Percentiles rank a stretch among this genome's conserved stretches.
These are phyloP conservation scores for Curvularia sp. DNA, from an alignment of 2,329 filamentous ascomycete species.

Conservation along the genomic window DNA sequence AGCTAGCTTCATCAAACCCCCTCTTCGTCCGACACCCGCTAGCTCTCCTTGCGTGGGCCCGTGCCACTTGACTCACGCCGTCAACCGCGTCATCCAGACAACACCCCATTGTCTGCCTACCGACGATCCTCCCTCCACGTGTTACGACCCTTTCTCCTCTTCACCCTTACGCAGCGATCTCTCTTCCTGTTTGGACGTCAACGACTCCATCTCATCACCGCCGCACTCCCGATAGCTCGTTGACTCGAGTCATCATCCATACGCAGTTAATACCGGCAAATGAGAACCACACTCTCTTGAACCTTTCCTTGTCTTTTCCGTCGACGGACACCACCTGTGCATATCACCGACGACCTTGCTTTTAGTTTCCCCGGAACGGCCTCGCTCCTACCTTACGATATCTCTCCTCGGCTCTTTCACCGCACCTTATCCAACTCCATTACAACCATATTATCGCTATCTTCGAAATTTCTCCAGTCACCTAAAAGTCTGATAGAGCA, in stretches of 20 bases:
- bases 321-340: constrained; percentile 49
- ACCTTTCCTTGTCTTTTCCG: constrained; percentile 52
- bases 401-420: constrained; percentile 25
- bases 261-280: constrained; percentile 52
- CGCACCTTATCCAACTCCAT: constrained; percentile 32
- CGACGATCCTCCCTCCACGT: constrained; percentile 47
- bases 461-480: constrained; percentile 39
- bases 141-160: constrained; percentile 44
- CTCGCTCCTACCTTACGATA: constrained; percentile 43
- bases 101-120: constrained; percentile 34
- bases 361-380: constrained; percentile 39
- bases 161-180: constrained; percentile 49
- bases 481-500: constrained; percentile 51
- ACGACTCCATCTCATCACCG: constrained; percentile 32
- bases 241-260: constrained; percentile 51
- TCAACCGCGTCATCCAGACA: constrained; percentile 39
- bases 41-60: constrained; percentile 38
- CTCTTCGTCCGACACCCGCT: constrained; percentile 34
- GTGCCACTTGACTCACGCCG: constrained; percentile 48
- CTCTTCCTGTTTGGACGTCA: constrained; percentile 42
- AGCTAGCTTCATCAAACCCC: constrained; percentile 29
- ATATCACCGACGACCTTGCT: constrained; percentile 50
- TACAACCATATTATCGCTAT: constrained; percentile 49
- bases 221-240: constrained; percentile 44
- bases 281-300: constrained; percentile 56